Base-by-base conservation (phyloP, 2,329 filamentous ascomycete genomes). In the Colletotrichum magnum region DNA sequence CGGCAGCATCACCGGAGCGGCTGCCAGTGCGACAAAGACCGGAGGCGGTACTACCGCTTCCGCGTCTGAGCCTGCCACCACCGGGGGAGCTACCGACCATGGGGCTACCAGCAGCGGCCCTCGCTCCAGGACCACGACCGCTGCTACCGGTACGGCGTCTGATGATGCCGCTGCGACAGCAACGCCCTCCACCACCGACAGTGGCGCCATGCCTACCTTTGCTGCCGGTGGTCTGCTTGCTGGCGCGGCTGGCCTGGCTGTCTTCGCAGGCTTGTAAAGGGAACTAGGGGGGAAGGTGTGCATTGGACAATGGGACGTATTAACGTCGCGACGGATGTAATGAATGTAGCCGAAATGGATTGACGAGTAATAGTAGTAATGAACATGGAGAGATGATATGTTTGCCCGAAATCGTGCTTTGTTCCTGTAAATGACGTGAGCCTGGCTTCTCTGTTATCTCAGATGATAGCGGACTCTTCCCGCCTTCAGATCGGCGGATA, bases 1-100 rank as follows among this genome's bases (percentile, higher is more conserved):
- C 1, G 83, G 84, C 18, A 62, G 73, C 16, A 83, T 85, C 65
- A 84, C 82, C 36, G 82, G 83, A 13, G 78, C 75, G 48, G 81
- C 80, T 9, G 76, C 79, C 21, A 74, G 73, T 12, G 81, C 81
- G 12, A 81, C 79, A 6, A 75, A 74, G 45, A 78, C 75, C 18
- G 73, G 66, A 16, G 56, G 21, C 5, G 7, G 18, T 13, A 57
- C 56, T 15, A 65, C 66, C 6, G 51, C 54, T 36, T 36, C 32
- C 32, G 32, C 7, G 32, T 24, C 21, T 2, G 48, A 15, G 15
- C 28, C 61, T 5, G 24, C 54, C 18, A 21, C 54, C 18, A 58
- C 50, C 16, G 36, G 45, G 18, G 48, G 21, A 24, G 21, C 47
- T 28, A 60, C 47, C 12, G 24, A n/a, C 36, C 48, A 36, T 13